phyloP scores from a whole-genome alignment of 2,329 filamentous ascomycete genomes.

The Phialemoniopsis sp. region DNA sequence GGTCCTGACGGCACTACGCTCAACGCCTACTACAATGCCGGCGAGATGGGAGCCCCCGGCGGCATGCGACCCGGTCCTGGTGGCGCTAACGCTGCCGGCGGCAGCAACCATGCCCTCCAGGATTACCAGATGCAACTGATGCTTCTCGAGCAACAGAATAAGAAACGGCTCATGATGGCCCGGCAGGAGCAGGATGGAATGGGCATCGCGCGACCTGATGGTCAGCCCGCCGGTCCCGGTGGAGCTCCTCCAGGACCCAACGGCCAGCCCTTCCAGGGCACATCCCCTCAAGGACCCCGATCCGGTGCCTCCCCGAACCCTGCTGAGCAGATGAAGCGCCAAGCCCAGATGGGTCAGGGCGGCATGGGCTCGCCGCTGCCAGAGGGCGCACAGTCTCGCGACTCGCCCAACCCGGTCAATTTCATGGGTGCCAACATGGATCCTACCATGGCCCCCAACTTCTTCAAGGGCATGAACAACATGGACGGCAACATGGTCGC shows the following conservation, averaged over 20 bases:
- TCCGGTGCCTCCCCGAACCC: conserved; percentile 73
- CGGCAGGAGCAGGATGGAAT: conserved; percentile 73
- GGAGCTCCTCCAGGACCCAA: conserved; percentile 47
- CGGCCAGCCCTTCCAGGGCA: conserved; percentile 61
- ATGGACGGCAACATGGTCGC: conserved; percentile 52
- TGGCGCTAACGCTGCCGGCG: conserved; percentile 41
- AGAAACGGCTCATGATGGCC: conserved; percentile 81
- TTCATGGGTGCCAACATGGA: conserved; percentile 63
- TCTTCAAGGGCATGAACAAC: conserved; percentile 51
- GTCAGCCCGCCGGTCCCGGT: conserved; percentile 42
- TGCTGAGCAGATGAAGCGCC: conserved; percentile 75
- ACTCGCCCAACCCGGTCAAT: conserved; percentile 58
- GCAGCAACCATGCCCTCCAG: conserved; percentile 75
- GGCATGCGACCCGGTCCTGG: conserved; percentile 54
- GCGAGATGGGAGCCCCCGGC: conserved; percentile 52
- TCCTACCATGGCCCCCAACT: conserved; percentile 54
- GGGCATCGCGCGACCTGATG: conserved; percentile 42
- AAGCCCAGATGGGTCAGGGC: conserved; percentile 66
- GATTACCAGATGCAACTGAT: conserved; percentile 90
- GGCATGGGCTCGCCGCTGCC: conserved; percentile 69
- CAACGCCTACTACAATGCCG: conserved; percentile 58
- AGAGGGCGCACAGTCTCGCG: conserved; percentile 62
- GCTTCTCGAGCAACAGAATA: conserved; percentile 83
- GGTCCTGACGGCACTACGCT: conserved; percentile 58
- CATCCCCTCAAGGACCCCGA: conserved; percentile 66